phyloP scores from a whole-genome alignment of 2,329 filamentous ascomycete species.

The Fusarium verticillioides region DNA sequence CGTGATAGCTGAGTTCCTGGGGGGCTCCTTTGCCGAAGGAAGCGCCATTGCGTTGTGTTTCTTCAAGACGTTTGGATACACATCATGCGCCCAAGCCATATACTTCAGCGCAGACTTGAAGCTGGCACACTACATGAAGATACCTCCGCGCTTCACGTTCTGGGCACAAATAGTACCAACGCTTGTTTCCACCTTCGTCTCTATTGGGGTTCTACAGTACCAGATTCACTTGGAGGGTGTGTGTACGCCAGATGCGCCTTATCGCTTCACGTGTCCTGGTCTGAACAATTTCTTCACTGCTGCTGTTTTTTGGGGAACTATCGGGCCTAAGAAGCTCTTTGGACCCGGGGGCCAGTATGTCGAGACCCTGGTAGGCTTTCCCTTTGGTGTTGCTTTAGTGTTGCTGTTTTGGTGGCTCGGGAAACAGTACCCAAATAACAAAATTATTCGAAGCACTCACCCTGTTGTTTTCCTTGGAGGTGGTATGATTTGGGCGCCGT shows the following conservation, averaged over 20 bases:
- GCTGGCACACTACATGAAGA: slow-evolving; percentile 59
- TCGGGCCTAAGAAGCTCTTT: slow-evolving; percentile 53
- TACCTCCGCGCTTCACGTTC: slow-evolving; percentile 52
- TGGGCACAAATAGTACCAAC: slow-evolving; percentile 51
- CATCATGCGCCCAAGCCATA: slow-evolving; percentile 51
- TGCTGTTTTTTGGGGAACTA: slow-evolving; percentile 55
- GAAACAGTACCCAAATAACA: slow-evolving; percentile 48
- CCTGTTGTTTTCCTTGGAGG: slow-evolving; percentile 57
- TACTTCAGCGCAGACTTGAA: slow-evolving; percentile 52
- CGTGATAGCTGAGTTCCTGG: slow-evolving; percentile 61
- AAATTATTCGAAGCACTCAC: slow-evolving; percentile 54
- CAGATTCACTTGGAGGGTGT: slow-evolving; percentile 52
- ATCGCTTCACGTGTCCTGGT: slow-evolving; percentile 52
- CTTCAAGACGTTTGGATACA: slow-evolving; percentile 57
- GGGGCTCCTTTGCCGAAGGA: slow-evolving; percentile 55
- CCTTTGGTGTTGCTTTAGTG: slow-evolving; percentile 51
- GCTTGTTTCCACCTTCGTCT: slow-evolving; percentile 49
- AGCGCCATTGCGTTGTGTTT: slow-evolving; percentile 60
- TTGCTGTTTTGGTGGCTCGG: slow-evolving; percentile 51
- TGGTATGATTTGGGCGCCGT: slow-evolving; percentile 54
- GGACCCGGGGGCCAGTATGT: slow-evolving; percentile 51
- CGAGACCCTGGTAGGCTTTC: slow-evolving; percentile 52
- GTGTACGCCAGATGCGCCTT: slow-evolving; percentile 51
- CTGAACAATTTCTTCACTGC: slow-evolving; percentile 54
- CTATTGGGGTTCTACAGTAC: slow-evolving; percentile 51